Base-by-base conservation (phyloP, 2,329 filamentous ascomycete species). In the Emericellopsis cladophorae region DNA sequence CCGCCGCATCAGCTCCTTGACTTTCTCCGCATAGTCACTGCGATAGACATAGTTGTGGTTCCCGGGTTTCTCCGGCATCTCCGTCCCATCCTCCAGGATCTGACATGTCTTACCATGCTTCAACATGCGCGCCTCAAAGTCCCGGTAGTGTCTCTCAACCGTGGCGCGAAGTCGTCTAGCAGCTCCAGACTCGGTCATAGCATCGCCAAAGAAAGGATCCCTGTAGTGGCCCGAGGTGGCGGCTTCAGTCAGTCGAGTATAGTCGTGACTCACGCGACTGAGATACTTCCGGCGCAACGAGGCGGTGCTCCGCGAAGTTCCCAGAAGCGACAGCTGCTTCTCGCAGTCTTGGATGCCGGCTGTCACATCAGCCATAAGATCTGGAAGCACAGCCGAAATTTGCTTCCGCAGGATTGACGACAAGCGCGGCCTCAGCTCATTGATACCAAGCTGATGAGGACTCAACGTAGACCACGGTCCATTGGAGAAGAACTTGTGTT, bases 321-420 rank as follows among this genome's bases (percentile, higher is more conserved):
- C 77, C 0, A 82, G 60, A 9, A 57, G 56, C 1, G 58, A 44
- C 2, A 81, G 55, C 0, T 51, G 52, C 0, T 46, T 45, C 4
- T 60, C 49, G 40, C 64, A 68, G 0, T 53, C 49, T 0, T 44
- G 33, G 1, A 65, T 55, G 21, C 59, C 57, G 1, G 37, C 21
- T 14, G 63, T 55, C 4, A 74, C 64, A 2, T 72, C 67, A 0
- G 48, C 37, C 7, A 67, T 55, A n/a, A 72, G 47, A 21, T 53
- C 55, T 0, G 72, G 68, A 1, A 76, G 54, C 32, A 74, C 61
- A 1, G 45, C 39, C 0, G 61, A 46, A 16, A 76, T 72, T 39
- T 74, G 68, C 1, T 57, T 45, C 4, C 62, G 53, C 2, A 80
- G 58, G 0, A 81, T 50, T 1, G 61, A 55, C 45, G 72, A 76